These are phyloP conservation scores for Botrytis byssoidea DNA, from an alignment of 2,329 filamentous ascomycete species.

Conservation along the genomic window DNA sequence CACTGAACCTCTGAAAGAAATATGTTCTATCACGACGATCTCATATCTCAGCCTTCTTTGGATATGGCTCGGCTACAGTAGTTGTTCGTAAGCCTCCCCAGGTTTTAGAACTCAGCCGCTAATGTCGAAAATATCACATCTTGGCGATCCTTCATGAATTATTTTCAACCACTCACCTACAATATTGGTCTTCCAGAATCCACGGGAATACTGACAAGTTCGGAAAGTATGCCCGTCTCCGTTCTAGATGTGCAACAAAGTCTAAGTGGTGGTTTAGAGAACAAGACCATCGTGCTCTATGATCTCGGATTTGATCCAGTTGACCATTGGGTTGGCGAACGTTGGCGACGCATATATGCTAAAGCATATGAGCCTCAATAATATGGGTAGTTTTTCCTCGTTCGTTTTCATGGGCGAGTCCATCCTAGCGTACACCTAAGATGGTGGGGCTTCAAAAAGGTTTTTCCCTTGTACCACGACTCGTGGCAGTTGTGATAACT, in stretches of 20 bases:
- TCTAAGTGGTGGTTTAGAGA: not conserved
- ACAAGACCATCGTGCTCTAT: not conserved
- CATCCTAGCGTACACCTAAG: not conserved
- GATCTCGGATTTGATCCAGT: not conserved
- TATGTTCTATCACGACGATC: not conserved
- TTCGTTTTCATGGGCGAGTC: not conserved
- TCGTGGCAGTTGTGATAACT: not conserved
- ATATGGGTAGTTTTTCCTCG: not conserved
- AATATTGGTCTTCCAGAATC: not conserved
- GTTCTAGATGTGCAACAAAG: not conserved
- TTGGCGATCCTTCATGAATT: not conserved
- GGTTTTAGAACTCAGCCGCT: not conserved
- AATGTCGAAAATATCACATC: not conserved
- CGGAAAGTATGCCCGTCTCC: not conserved
- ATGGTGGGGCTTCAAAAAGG: not conserved
- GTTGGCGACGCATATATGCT: not conserved
- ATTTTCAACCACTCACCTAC: not conserved
- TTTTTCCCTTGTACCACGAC: not conserved
- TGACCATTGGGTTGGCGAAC: not conserved
- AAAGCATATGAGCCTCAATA: not conserved
- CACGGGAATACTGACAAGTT: not conserved
- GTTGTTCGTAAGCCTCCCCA: not conserved
- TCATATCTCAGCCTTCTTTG: not conserved
- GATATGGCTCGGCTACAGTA: not conserved
- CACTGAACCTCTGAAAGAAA: not conserved